Conservation (phyloP, 192 early-diverging fungal species). For the Mortierella antarctica region DNA sequence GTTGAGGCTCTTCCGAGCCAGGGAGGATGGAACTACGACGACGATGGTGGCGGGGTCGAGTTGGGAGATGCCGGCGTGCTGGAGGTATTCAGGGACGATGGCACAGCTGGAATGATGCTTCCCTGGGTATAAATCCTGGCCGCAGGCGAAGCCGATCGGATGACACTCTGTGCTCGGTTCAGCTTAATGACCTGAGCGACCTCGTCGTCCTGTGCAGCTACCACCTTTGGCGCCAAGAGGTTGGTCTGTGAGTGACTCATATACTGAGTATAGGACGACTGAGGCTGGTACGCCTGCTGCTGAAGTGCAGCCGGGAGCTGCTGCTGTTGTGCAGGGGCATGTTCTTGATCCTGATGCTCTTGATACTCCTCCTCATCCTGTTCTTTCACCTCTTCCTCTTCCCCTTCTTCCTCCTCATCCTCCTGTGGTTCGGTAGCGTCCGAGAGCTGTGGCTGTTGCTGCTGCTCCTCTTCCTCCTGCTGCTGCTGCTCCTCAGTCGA, state of each 20-base stretch:
- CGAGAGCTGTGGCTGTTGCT: neutral
- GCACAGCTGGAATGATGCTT: slow-evolving; percentile 32
- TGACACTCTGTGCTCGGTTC: slow-evolving; percentile 37
- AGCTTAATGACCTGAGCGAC: slow-evolving; percentile 42
- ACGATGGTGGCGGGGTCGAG: slow-evolving; percentile 7
- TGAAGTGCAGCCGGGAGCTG: slow-evolving; percentile 21
- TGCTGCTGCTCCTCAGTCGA: neutral
- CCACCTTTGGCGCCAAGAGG: neutral
- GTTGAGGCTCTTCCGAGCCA: too few relatives aligned
- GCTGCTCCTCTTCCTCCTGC: neutral
- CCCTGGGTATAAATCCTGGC: slow-evolving; percentile 53
- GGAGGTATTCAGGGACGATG: neutral
- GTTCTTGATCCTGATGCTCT: neutral
- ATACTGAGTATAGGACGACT: slow-evolving; percentile 22
- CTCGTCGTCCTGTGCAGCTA: slow-evolving; percentile 26
- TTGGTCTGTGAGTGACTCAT: neutral
- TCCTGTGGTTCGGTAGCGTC: neutral
- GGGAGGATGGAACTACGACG: neutral
- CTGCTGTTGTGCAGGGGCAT: slow-evolving; percentile 9
- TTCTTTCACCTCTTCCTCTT: too few relatives aligned
- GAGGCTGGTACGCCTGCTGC: slow-evolving; percentile 38
- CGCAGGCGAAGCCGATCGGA: slow-evolving; percentile 41
- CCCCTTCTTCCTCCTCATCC: neutral
- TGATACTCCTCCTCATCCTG: neutral
- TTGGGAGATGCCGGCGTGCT: neutral